A percentile compares a stretch with the other conserved stretches of the same genome.
Conservation (phyloP, 2,329 filamentous ascomycete genomes). For the Plectosphaerella cucumerina region DNA sequence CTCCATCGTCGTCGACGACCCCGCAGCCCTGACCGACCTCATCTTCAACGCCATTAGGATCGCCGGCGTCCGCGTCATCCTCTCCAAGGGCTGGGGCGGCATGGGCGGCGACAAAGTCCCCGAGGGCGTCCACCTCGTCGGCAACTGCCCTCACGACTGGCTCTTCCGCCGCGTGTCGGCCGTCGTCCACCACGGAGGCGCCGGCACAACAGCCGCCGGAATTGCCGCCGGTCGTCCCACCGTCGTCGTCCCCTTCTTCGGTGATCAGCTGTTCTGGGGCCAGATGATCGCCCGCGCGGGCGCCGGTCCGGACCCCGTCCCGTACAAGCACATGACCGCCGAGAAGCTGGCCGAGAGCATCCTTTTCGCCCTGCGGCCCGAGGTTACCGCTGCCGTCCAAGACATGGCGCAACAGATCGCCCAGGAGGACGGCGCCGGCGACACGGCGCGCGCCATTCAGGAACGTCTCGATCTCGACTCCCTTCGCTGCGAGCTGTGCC, state of each 20-base stretch:
- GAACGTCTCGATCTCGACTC: constrained; percentile 47
- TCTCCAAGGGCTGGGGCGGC: constrained; percentile 63
- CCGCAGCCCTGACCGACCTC: constrained; percentile 50
- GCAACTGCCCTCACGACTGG: constrained; percentile 65
- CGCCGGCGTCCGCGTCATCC: constrained; percentile 54
- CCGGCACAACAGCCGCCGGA: constrained; percentile 61
- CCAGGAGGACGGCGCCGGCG: constrained; percentile 48
- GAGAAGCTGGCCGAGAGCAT: constrained; percentile 53
- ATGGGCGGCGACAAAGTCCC: constrained; percentile 49
- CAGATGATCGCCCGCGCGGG: constrained; percentile 57
- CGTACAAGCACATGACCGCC: constrained; percentile 52
- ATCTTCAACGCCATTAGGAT: constrained; percentile 56
- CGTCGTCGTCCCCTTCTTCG: constrained; percentile 64
- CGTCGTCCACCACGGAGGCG: constrained; percentile 62
- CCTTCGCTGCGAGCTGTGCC: constrained; percentile 55
- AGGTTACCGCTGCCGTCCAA: constrained; percentile 30
- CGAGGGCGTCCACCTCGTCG: constrained; percentile 55
- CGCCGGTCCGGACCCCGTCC: constrained; percentile 55
- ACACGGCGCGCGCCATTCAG: constrained; percentile 50
- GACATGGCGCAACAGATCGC: constrained; percentile 49
- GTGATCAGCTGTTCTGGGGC: constrained; percentile 65
- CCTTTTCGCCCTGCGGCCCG: constrained; percentile 43
- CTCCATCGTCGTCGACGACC: constrained; percentile 62
- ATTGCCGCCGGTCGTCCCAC: constrained; percentile 56
- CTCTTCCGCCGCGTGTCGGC: constrained; percentile 54